phyloP scores from a whole-genome alignment of 202 grass and related monocot species.

The Brachypodium distachyon region DNA sequence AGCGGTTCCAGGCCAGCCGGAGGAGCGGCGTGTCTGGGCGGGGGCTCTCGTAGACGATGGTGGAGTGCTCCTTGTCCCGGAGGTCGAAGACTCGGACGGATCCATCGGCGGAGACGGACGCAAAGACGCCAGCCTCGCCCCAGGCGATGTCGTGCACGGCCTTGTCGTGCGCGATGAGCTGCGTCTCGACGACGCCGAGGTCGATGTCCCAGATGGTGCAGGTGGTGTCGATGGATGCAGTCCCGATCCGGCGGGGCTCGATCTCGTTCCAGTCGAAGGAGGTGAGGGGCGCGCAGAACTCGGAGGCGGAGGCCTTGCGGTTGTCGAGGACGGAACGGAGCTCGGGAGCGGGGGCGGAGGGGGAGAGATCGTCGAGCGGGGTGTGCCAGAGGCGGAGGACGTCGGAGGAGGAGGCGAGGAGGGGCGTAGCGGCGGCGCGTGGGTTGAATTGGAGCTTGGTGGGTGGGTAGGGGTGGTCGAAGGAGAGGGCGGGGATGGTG shows the following conservation, averaged over 20 bases:
- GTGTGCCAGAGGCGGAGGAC: slow-evolving; percentile 63
- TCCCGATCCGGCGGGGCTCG: slow-evolving; percentile 65
- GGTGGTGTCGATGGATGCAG: slow-evolving; percentile 93
- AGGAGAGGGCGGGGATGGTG: slow-evolving; percentile 56
- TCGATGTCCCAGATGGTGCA: slow-evolving; percentile 95
- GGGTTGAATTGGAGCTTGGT: slow-evolving; percentile 95
- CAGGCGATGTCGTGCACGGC: slow-evolving; percentile 96
- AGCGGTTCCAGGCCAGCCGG: slow-evolving; percentile 84
- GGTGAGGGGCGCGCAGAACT: slow-evolving; percentile 80
- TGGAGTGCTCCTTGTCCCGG: slow-evolving; percentile 94
- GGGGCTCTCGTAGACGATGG: slow-evolving; percentile 92
- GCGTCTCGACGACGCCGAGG: slow-evolving; percentile 80
- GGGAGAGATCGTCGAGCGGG: slow-evolving; percentile 39
- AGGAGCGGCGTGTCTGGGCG: slow-evolving; percentile 84
- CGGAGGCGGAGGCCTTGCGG: slow-evolving; percentile 66
- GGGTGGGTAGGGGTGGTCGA: slow-evolving; percentile 86
- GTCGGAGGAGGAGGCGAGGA: slow-evolving; percentile 65
- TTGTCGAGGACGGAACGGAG: slow-evolving; percentile 72
- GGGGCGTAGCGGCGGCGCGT: slow-evolving; percentile 9
- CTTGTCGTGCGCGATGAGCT: slow-evolving; percentile 99
- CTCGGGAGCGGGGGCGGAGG: slow-evolving; percentile 26
- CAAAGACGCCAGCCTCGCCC: slow-evolving; percentile 79
- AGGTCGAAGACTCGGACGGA: slow-evolving; percentile 92
- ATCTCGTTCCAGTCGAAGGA: slow-evolving; percentile 91
- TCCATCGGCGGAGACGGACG: slow-evolving; percentile 81